Base-by-base conservation (phyloP, 2,329 filamentous ascomycete species). In the Cladophialophora carrionii region DNA sequence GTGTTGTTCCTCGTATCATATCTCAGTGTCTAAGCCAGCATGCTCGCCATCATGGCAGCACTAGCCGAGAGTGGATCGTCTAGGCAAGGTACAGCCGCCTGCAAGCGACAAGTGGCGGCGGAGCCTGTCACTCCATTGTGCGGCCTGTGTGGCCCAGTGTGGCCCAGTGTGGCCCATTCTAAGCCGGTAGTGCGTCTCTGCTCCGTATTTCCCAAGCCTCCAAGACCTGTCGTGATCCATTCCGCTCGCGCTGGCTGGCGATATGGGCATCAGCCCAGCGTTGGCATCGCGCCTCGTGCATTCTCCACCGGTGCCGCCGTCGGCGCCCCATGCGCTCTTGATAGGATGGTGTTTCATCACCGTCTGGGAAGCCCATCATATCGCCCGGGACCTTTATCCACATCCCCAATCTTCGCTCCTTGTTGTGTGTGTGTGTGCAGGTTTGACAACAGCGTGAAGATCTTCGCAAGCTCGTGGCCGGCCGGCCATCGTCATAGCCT, bases 261-360 rank as follows among this genome's bases (percentile, higher is more conserved):
- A 41, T 4, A 60, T 26, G 57, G 37, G 41, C 56, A 58, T 58
- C 24, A 41, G 24, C 22, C 32, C 46, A 53, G 57, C 57, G 32
- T 52, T 60, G 57, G 57, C 57, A 52, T 17, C 14, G 17, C 34
- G 24, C n/a, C 14, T 24, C 10, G 41, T 58, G 34, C 24, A n/a
- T n/a, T 41, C 57, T 46, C 32, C 57, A 24, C 31, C 31, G 31
- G 17, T 29, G 29, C 46, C 34, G 41, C 6, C 37, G 12, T 17
- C 51, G 29, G 20, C 48, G 14, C 37, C 48, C 12, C 57, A 34
- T 60, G 57, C 22, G 31, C 24, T 43, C n/a, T 43, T 60, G 57
- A 60, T 60, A 60, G 57, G 57, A 52, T 60, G 29, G 17, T 34
- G 57, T 60, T 53, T 60, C 57, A 43, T 53, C 48, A 46, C 17